Evolutionary conservation across 1,284 basidiomycete species (phyloP).

Genomic region (Volvariella volvacea): DNA sequence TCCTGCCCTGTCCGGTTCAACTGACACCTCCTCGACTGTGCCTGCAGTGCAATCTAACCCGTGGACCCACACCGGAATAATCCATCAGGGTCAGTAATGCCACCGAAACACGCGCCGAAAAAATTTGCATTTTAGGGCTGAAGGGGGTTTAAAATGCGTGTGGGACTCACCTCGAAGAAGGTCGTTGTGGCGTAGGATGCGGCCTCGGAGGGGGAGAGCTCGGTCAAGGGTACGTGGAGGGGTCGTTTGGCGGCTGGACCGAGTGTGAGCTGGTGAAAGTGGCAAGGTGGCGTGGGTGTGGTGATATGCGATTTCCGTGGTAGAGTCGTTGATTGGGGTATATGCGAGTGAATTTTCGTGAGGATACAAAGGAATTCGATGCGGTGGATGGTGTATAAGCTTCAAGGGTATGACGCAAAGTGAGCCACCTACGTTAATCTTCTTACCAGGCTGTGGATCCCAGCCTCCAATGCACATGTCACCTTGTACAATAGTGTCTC

Average conservation of each 20-base stretch:
- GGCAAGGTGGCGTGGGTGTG: too few relatives aligned
- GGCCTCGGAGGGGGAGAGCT: slow-evolving; percentile 47
- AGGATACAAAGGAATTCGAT: too few relatives aligned
- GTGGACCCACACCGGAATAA: too few relatives aligned
- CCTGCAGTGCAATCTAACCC: slow-evolving; percentile 59
- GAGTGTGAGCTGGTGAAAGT: slow-evolving; percentile 58
- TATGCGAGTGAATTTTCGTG: too few relatives aligned
- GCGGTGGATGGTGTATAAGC: too few relatives aligned
- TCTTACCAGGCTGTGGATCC: slow-evolving; percentile 35
- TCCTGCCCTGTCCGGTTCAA: slow-evolving; percentile 38
- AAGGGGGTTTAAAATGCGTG: too few relatives aligned
- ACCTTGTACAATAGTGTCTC: slow-evolving; percentile 45
- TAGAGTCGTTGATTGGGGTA: too few relatives aligned
- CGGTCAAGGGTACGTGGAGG: slow-evolving; percentile 41
- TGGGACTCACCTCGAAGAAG: slow-evolving; percentile 43
- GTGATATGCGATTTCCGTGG: slow-evolving; percentile 24
- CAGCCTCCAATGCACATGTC: slow-evolving; percentile 50
- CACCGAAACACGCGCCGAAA: too few relatives aligned
- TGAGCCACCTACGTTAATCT: slow-evolving; percentile 45
- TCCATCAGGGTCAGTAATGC: too few relatives aligned
- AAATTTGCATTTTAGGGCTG: too few relatives aligned
- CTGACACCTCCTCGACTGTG: slow-evolving; percentile 50
- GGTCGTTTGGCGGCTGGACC: slow-evolving; percentile 50
- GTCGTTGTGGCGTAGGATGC: slow-evolving; percentile 49
- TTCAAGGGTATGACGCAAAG: too few relatives aligned